A percentile compares a stretch with the other conserved stretches of the same genome.
Conservation (phyloP, 1,139 yeast genomes). For the Petasospora fabianii region DNA sequence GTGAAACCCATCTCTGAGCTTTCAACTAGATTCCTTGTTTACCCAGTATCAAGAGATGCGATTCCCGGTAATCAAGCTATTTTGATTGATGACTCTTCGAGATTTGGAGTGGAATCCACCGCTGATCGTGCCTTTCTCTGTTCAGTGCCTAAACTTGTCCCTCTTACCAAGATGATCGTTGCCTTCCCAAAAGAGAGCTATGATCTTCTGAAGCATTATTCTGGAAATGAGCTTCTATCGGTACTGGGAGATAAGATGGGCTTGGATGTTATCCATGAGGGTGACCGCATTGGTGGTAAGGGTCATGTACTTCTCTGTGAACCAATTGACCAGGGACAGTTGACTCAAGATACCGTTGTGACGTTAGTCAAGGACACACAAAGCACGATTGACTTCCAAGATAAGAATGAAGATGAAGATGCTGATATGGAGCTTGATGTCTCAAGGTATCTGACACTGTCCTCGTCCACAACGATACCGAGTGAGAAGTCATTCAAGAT, state of each 20-base stretch:
- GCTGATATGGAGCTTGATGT: conserved; percentile 15
- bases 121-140: conserved; percentile 18
- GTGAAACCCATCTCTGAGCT: conserved; percentile 19
- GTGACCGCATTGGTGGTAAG: conserved; percentile 27
- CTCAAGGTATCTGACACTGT: conserved; percentile 13
- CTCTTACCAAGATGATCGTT: conserved; percentile 17
- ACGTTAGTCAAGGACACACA: conserved; percentile 43
- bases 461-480: conserved; percentile 3
- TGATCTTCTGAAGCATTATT: conserved; percentile 14
- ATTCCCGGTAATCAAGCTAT: conserved; percentile 9
- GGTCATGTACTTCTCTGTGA: conserved; percentile 61
- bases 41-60: conserved; percentile 5
- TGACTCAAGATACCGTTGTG: conserved; percentile 42
- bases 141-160: conserved; percentile 13
- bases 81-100: conserved; percentile 14
- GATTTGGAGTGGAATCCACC: conserved; percentile 21
- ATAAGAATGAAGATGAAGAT: conserved; percentile 12
- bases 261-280: conserved; percentile 21
- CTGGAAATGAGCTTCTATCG: conserved; percentile 14
- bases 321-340: conserved; percentile 68
- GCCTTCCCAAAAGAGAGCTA: conserved; percentile 22
- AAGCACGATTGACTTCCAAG: conserved; percentile 3
- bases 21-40: conserved; percentile 16
- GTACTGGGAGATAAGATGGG: conserved; percentile 12
- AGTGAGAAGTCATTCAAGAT: conserved; percentile 14